Evolutionary conservation across 805 yeast species (phyloP), one percentile per base, ranked within the genome.

Genomic region (Kazachstania kunashirensis): DNA sequence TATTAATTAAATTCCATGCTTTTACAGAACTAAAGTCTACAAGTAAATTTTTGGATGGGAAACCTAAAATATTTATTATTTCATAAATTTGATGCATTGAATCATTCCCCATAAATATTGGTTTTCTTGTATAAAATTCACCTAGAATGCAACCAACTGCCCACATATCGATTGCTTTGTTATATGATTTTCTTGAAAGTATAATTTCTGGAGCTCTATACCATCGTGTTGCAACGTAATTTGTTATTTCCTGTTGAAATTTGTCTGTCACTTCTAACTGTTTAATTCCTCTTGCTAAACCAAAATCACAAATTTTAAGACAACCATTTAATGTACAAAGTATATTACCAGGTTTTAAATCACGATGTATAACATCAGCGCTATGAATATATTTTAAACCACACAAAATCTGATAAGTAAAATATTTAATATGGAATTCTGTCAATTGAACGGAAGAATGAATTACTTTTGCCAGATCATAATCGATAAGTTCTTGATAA

Each of bases 151-250:
- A 88, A 1, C 96, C 97, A 8, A 79, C 75, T 0, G 96, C 86
- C 97, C 97, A 88, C 66, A 88, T 67, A 56, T 88, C 97, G 32
- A 88, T 80, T 2, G 74, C 67, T 39, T 80, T 80, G 3, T 76
- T 70, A 52, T 84, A 84, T 13, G 47, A 50, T 35, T 66, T 69
- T 39, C 71, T 67, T 9, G 82, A 70, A 24, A 86, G 58, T 30
- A 88, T 73, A 33, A 88, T 66, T 51, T 88, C 97, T 0, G 97
- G 97, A 0, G 96, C 96, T 31, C 97, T 67, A 52, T 88, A 88
- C 95, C 96, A 88, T 40, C 96, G 63, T 0, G 96, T 88, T 0
- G 96, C 96, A 17, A 88, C 96, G 53, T 88, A 88, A 47, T 76
- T 79, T 9, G 94, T 83, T 19, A 83, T 82, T 12, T 71, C 66